These are phyloP conservation scores for Paramecium pentaurelia DNA, from an alignment of 73 alveolate species.

Conservation along the genomic window DNA sequence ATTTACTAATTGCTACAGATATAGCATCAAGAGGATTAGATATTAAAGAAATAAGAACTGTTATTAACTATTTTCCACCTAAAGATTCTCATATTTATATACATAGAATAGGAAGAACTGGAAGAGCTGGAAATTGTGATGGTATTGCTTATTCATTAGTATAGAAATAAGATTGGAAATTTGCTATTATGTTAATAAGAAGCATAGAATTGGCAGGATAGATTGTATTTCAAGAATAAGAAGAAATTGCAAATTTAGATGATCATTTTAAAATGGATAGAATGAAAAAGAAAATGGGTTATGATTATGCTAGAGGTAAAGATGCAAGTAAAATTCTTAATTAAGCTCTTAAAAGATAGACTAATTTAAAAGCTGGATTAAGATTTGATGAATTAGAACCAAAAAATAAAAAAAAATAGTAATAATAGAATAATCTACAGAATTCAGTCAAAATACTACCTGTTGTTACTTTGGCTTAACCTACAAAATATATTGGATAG, in stretches of 20 bases:
- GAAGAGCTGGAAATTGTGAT: slow-evolving; percentile 88
- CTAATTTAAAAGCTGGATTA: slow-evolving; percentile 29
- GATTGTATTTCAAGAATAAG: slow-evolving; percentile 64
- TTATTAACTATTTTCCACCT: slow-evolving; percentile 95
- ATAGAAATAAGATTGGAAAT: slow-evolving; percentile 55
- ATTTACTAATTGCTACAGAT: slow-evolving; percentile 97
- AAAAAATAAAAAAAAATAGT: not conserved
- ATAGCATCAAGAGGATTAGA: slow-evolving; percentile 99
- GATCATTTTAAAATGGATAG: slow-evolving; percentile 57
- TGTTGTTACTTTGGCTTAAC: not conserved
- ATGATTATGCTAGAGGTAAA: slow-evolving; percentile 55
- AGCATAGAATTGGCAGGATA: slow-evolving; percentile 66
- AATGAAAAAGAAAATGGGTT: slow-evolving; percentile 50
- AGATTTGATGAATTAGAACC: slow-evolving; percentile 39
- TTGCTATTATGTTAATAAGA: slow-evolving; percentile 62
- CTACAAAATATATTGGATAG: not conserved
- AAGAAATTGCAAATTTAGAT: slow-evolving; percentile 70
- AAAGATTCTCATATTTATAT: slow-evolving; percentile 94
- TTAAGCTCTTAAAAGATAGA: slow-evolving; percentile 29
- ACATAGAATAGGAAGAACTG: slow-evolving; percentile 97
- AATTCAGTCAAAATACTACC: not conserved
- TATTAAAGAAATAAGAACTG: slow-evolving; percentile 94
- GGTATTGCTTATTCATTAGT: slow-evolving; percentile 75
- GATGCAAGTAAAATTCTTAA: slow-evolving; percentile 44
- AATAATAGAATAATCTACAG: not conserved